Conservation (phyloP, 2,329 filamentous ascomycete species). For the Simplicillium sp. region DNA sequence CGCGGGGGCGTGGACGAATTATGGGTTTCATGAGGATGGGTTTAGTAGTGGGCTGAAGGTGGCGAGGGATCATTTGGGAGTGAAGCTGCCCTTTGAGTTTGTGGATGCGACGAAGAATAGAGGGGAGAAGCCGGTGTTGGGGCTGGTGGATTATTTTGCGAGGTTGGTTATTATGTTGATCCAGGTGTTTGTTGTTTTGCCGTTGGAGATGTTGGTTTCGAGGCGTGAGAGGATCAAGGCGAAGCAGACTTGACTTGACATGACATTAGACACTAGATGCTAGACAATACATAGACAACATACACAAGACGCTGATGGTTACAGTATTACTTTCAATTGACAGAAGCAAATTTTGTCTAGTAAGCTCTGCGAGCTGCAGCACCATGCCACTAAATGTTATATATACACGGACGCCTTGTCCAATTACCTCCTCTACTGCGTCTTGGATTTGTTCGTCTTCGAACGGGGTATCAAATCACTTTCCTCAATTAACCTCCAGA, state of each 20-base stretch:
- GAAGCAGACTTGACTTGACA: too few species aligned
- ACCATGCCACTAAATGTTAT: too few species aligned
- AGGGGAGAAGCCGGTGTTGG: slow-evolving; percentile 7
- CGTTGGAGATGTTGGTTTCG: slow-evolving; percentile 26
- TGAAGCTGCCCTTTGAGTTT: slow-evolving; percentile 63
- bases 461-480: slow-evolving; percentile 39
- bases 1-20: slow-evolving; percentile 75
- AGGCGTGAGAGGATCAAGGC: slow-evolving; percentile 14
- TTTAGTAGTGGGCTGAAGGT: slow-evolving; percentile 68
- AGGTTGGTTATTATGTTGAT: slow-evolving; percentile 45
- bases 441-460: slow-evolving; percentile 24
- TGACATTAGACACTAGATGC: too few species aligned
- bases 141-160: slow-evolving; percentile 1
- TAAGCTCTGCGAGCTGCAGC: too few species aligned
- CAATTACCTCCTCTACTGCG: slow-evolving; percentile 16
- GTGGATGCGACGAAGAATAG: slow-evolving; percentile 61
- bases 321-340: too few species aligned
- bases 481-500: slow-evolving; percentile 56
- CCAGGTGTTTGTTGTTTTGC: slow-evolving; percentile 39
- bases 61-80: slow-evolving; percentile 62
- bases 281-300: too few species aligned
- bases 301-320: too few species aligned
- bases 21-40: slow-evolving; percentile 79
- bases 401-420: too few species aligned
- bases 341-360: too few species aligned